A percentile compares a stretch with the other conserved stretches of the same genome.
Evolutionary conservation across 2,329 filamentous ascomycete species (phyloP).

Genomic region (Penicillium sp.): DNA sequence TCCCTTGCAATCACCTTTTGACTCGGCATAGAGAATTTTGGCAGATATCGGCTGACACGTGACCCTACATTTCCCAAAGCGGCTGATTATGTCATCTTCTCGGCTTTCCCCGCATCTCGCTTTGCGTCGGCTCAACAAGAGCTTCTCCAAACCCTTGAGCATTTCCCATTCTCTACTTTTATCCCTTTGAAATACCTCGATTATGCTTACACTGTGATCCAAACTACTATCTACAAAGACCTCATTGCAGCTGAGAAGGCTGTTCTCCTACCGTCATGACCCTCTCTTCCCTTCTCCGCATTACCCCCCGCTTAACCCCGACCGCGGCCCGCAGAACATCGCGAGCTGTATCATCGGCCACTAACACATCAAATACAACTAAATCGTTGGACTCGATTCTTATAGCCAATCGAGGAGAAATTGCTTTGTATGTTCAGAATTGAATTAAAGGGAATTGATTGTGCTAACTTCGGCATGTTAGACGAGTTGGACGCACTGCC

Average conservation of each 20-base stretch:
- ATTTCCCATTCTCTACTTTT: constrained; percentile 5
- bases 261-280: constrained; percentile 29
- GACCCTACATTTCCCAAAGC: background rate
- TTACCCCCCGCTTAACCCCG: constrained; percentile 35
- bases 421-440: constrained; percentile 62
- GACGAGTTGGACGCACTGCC: constrained; percentile 83
- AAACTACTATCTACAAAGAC: background rate
- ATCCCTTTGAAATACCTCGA: constrained; percentile 2
- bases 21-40: background rate
- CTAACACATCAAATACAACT: constrained; percentile 20
- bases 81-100: constrained; percentile 8
- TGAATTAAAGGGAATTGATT: background rate
- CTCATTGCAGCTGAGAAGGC: constrained; percentile 10
- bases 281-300: constrained; percentile 42
- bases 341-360: constrained; percentile 31
- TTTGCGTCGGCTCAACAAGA: constrained; percentile 37
- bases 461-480: constrained; percentile 24
- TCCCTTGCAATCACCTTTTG: background rate
- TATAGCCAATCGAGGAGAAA: constrained; percentile 96
- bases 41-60: background rate
- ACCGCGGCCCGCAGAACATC: constrained; percentile 28
- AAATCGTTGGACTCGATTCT: constrained; percentile 70
- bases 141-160: constrained; percentile 9
- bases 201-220: constrained; percentile 11
- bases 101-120: constrained; percentile 36